Base-by-base conservation (phyloP, 768 basidiomycete species). In the Neoboletus subvelutipes region DNA sequence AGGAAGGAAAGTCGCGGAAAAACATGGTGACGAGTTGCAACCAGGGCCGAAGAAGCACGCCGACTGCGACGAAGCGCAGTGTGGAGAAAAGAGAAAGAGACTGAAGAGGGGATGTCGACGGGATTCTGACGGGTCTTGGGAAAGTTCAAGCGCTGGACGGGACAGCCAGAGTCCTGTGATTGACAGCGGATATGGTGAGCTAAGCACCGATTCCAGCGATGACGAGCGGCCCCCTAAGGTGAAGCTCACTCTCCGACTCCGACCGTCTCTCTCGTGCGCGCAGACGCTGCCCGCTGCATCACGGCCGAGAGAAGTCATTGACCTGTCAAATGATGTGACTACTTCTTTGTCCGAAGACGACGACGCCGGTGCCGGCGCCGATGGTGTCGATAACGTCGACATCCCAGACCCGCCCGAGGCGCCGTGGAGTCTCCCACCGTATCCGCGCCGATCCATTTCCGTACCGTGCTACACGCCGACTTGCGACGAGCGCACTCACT, bases 211-310 rank as follows among this genome's bases (percentile, higher is more conserved):
- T 50, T 64, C 71, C 26, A 70, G 70, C 29, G 76, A 76, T 42
- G 68, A 70, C 39, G 76, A 73, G 47, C 68, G 71, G 31, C 72
- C 80, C 8, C 82, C 83, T 22, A 90, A 89, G 66, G 82, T 88
- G 65, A 89, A 87, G 66, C 78, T 90, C 33, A 86, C 83, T 3
- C 76, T 90, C 28, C 81, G 86, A 37, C 80, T 90, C 42, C 82
- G 82, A 55, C 74, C 71, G 4, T 64, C 70, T 45, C 65, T 72
- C 3, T 60, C 74, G 1, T 62, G 73, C 45, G 61, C 61, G 50
- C 50, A 54, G n/a, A 54, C 45, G 7, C 39, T 56, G 18, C 51
- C 51, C 54, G 51, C 62, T 47, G 57, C 28, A 17, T 50, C 65
- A 37, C 60, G 26, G 5, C 42, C 62, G 9, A 66, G 62, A 33